phyloP scores from a whole-genome alignment of 495 filamentous ascomycete species.

The Aspergillus ellipticus region DNA sequence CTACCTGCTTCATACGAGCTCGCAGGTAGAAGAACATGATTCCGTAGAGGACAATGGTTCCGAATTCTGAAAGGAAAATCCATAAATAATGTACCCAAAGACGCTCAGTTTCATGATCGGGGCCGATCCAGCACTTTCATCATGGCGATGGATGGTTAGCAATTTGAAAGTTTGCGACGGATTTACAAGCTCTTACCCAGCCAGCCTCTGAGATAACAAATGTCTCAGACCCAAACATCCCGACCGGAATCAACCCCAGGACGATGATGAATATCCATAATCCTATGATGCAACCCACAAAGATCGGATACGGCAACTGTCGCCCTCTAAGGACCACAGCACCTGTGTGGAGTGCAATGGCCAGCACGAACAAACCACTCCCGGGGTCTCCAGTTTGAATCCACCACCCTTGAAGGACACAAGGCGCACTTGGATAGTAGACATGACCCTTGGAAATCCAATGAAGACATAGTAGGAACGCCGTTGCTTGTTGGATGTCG shows the following conservation, averaged over 20 bases:
- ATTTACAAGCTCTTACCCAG: slow-evolving; percentile 35
- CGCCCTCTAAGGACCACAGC: slow-evolving; percentile 55
- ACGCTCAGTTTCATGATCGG: slow-evolving; percentile 53
- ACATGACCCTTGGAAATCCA: slow-evolving; percentile 55
- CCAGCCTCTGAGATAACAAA: slow-evolving; percentile 51
- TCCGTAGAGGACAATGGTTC: slow-evolving; percentile 60
- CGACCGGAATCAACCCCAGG: slow-evolving; percentile 52
- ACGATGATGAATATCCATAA: slow-evolving; percentile 59
- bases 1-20: slow-evolving; percentile 38
- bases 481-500: slow-evolving; percentile 66
- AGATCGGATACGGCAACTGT: slow-evolving; percentile 46
- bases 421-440: slow-evolving; percentile 52
- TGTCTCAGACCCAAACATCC: slow-evolving; percentile 46
- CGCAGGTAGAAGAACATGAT: slow-evolving; percentile 60
- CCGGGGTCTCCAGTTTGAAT: slow-evolving; percentile 65
- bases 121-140: slow-evolving; percentile 67
- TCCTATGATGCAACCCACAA: slow-evolving; percentile 45
- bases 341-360: slow-evolving; percentile 65
- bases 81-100: slow-evolving; percentile 74
- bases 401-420: slow-evolving; percentile 69
- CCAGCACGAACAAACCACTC: slow-evolving; percentile 64
- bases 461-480: slow-evolving; percentile 60
- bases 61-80: slow-evolving; percentile 66
- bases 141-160: slow-evolving; percentile 6
- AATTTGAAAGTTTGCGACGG: neutral